Base-by-base conservation (phyloP, 805 yeast genomes). In the Phaffomyces opuntiae region DNA sequence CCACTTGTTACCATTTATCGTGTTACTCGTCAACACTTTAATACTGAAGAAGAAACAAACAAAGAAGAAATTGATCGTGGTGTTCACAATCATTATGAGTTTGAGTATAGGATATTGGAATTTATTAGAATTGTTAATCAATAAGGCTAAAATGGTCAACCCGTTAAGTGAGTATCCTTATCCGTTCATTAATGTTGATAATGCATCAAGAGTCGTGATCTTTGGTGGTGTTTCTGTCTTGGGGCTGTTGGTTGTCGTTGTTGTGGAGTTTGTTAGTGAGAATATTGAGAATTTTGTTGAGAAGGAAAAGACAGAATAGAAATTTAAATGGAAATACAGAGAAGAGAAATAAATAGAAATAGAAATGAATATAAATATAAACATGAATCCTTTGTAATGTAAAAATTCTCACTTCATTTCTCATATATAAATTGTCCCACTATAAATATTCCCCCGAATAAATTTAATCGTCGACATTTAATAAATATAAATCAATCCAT, bases 101-200 rank as follows among this genome's bases (percentile, higher is more conserved):
- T 57, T 80, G 17, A 70, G 83, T 1, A 49, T 59, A 0, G 63
- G 65, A 3, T 83, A 83, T 60, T 82, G 84, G 77, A 55, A 63
- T 38, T 70, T 72, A 60, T 64, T 83, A 44, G 72, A 74, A 47
- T n/a, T 29, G 21, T 24, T 45, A 11, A 42, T 45, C 11, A 21
- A 33, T 8, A 41, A 35, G 3, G 48, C 48, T 0, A 26, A 36
- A 24, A 12, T 26, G 4, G 37, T 45, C 13, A 21, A 45, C 9
- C 44, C 48, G 9, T 26, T 6, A 3, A 14, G 35, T 13, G 66
- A 62, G 16, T 83, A 77, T 53, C 91, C 91, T 0, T 83, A 83
- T 56, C 84, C 81, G 9, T 83, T 83, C 56, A 65, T 83, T 54
- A 75, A 82, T 56, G 82, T 75, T 13, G 66, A 63, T 7, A 73